Base-by-base conservation (phyloP, 2,329 filamentous ascomycete genomes). In the Pyrenophora seminiperda region DNA sequence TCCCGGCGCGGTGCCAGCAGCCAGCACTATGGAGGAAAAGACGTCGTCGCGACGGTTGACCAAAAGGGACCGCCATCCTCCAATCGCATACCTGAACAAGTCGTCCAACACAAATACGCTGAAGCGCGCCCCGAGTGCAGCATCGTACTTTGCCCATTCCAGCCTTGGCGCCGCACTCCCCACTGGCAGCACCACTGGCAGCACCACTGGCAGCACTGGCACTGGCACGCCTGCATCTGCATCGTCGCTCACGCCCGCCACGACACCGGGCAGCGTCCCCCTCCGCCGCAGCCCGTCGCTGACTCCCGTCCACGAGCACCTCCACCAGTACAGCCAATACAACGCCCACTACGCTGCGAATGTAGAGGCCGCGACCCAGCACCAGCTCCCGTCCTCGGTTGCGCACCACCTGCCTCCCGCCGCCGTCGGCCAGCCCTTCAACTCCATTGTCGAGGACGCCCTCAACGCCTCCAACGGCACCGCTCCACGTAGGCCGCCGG, bases 381-480 rank as follows among this genome's bases (percentile, higher is more conserved):
- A 34, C 19, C 40, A 46, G 27, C 41, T 22, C n/a, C 56, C 49
- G 41, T 27, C 51, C 29, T 39, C 50, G 37, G 31, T 47, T 33
- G 51, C 47, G 18, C 41, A 51, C 41, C 41, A 51, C 41, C 45
- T 62, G 15, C 52, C 50, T 9, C 48, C 54, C 17, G 51, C 56
- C 15, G 47, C 51, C 20, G 55, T 57, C 11, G 75, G 75, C 47
- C 61, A 65, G 53, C 67, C 71, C 53, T 77, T 77, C 65, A 73
- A 67, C 43, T 65, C 66, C 47, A 61, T 75, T 52, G 62, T 72
- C 58, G 62, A 68, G 59, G 73, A 55, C 30, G 51, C 61, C 19
- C 54, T 58, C 30, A 50, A 53, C 42, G 45, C 50, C 54, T 52
- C 60, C 37, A 45, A 53, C 52, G 48, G 47, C 42, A 42, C 47